Percentiles rank a stretch among this genome's conserved stretches.
These are phyloP conservation scores for Psilocybe cubensis DNA, from an alignment of 768 basidiomycete species.

Conservation along the genomic window DNA sequence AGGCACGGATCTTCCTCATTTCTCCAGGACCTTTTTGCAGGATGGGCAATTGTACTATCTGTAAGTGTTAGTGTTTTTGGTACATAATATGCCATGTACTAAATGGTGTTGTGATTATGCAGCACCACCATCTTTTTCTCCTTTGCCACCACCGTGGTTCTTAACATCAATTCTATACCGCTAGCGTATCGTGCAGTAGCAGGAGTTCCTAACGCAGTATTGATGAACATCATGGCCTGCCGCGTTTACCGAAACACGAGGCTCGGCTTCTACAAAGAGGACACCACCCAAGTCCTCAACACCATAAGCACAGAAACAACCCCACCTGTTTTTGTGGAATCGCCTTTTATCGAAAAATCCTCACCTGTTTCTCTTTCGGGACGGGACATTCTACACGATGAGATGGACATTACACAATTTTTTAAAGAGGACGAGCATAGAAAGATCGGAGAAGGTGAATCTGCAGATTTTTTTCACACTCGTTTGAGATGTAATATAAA, in stretches of 20 bases:
- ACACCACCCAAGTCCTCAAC: not conserved
- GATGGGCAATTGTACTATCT: constrained; percentile 35
- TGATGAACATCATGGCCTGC: constrained; percentile 13
- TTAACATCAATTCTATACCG: constrained; percentile 4
- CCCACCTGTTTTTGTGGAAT: too few species aligned
- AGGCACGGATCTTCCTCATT: constrained; percentile 18
- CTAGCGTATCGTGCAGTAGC: not conserved
- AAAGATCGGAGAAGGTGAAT: too few species aligned
- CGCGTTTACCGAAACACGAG: constrained; percentile 9
- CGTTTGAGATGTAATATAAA: too few species aligned
- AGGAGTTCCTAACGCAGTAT: not conserved
- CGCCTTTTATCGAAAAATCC: too few species aligned
- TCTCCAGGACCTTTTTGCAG: constrained; percentile 23
- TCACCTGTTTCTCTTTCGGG: too few species aligned
- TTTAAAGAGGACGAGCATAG: too few species aligned
- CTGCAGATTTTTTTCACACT: too few species aligned
- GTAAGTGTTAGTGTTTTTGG: constrained; percentile 26
- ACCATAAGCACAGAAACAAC: too few species aligned
- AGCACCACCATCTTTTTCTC: constrained; percentile 3
- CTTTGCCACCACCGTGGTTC: not conserved
- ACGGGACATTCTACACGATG: too few species aligned
- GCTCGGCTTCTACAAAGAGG: not conserved
- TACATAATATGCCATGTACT: too few species aligned
- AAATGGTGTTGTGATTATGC: not conserved
- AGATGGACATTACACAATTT: too few species aligned